Conservation (phyloP, 495 filamentous ascomycete genomes). For the Corynascus novoguineensis region DNA sequence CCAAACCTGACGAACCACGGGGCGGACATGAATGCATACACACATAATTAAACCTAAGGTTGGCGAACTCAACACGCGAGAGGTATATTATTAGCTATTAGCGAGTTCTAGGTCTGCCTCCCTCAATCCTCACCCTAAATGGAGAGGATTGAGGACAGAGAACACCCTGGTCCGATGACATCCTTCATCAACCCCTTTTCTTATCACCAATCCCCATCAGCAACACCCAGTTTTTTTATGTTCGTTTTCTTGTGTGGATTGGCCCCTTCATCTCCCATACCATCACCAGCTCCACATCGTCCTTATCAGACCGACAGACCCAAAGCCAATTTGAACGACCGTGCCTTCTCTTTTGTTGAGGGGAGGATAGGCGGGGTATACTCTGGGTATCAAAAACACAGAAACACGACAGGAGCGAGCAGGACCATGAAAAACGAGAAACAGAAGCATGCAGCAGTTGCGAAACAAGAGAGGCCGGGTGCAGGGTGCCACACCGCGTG, state of each 20-base stretch:
- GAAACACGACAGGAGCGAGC: constrained; percentile 4
- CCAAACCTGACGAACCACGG: too few species aligned
- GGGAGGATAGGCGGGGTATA: constrained; percentile 23
- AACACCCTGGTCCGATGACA: constrained; percentile 8
- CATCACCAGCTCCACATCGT: constrained; percentile 8
- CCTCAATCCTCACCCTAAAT: constrained; percentile 16
- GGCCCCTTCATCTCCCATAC: constrained; percentile 2
- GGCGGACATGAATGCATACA: neutral
- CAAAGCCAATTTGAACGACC: constrained; percentile 19
- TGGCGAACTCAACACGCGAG: constrained; percentile 31
- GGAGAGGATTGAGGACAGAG: constrained; percentile 3
- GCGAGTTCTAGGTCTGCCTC: constrained; percentile 12
- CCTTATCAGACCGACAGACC: constrained; percentile 14
- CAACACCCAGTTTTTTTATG: neutral
- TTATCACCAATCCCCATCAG: neutral
- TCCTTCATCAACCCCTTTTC: neutral
- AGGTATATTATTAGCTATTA: constrained; percentile 37
- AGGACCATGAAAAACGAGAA: constrained; percentile 12
- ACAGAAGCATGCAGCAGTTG: constrained; percentile 7
- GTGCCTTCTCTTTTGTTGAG: constrained; percentile 7
- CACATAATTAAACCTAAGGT: neutral
- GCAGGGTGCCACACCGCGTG: neutral
- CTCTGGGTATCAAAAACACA: constrained; percentile 35
- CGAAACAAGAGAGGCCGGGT: neutral
- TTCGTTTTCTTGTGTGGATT: constrained; percentile 4